These are phyloP conservation scores for Cubamyces sp. DNA, from an alignment of 768 basidiomycete species.

Conservation along the genomic window DNA sequence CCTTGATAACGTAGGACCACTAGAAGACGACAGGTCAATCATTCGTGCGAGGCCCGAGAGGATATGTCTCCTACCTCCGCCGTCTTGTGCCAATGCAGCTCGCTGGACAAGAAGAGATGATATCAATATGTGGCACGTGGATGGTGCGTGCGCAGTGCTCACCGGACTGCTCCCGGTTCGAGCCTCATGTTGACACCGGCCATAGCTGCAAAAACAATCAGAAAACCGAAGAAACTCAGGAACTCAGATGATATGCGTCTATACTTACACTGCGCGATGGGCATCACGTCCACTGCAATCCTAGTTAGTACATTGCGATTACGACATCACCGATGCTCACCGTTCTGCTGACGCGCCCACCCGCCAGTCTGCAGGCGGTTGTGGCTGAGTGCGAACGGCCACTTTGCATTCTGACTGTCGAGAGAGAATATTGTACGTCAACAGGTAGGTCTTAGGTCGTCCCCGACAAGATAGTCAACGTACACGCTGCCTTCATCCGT, in stretches of 20 bases:
- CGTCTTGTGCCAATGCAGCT: constrained; percentile 42
- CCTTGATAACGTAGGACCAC: constrained; percentile 40
- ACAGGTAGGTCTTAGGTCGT: background rate
- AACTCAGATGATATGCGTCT: background rate
- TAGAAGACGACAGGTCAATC: constrained; percentile 15
- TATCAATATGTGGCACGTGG: constrained; percentile 5
- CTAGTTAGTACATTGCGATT: background rate
- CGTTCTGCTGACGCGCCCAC: constrained; percentile 66
- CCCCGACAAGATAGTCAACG: constrained; percentile 15
- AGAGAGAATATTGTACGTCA: background rate
- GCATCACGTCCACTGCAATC: constrained; percentile 41
- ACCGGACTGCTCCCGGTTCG: constrained; percentile 41
- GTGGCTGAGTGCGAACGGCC: constrained; percentile 66
- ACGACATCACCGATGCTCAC: constrained; percentile 37
- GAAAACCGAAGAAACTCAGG: background rate
- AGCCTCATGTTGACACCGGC: constrained; percentile 42
- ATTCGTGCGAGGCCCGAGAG: background rate
- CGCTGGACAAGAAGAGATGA: constrained; percentile 18
- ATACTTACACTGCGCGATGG: constrained; percentile 41
- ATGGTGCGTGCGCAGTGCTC: background rate
- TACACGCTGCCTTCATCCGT: constrained; percentile 61
- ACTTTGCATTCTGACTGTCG: constrained; percentile 55
- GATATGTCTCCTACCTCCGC: constrained; percentile 27
- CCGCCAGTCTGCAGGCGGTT: constrained; percentile 65
- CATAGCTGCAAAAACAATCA: constrained; percentile 29